A percentile compares a stretch with the other conserved stretches of the same genome.
phyloP scores from a whole-genome alignment of 2,329 filamentous ascomycete species.

The Trichoderma sp. region DNA sequence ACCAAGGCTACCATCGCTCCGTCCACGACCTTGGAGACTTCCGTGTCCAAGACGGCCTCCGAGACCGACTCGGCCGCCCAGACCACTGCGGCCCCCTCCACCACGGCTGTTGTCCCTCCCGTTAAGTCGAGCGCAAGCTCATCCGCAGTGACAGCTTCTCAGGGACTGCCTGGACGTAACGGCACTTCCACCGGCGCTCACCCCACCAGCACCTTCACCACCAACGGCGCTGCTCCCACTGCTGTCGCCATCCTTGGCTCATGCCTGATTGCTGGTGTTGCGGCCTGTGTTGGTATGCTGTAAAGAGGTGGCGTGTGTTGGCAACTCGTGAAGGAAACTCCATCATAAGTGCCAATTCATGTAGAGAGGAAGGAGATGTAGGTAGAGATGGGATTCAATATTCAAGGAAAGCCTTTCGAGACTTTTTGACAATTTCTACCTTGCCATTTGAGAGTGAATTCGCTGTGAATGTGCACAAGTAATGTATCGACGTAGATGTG shows the following conservation, averaged over 20 bases:
- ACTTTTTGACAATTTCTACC: not conserved
- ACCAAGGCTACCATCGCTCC: not conserved
- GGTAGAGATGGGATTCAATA: not conserved
- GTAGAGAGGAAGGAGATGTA: not conserved
- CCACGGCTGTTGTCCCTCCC: not conserved
- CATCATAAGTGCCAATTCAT: not conserved
- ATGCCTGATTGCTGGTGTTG: slow-evolving; percentile 32
- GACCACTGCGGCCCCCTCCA: not conserved
- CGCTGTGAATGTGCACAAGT: not conserved
- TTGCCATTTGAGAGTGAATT: not conserved
- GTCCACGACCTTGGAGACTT: slow-evolving; percentile 10
- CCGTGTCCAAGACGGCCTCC: not conserved
- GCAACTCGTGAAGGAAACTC: not conserved
- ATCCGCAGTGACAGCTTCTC: not conserved
- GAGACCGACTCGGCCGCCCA: not conserved
- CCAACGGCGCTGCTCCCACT: slow-evolving; percentile 28
- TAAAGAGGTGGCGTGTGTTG: slow-evolving; percentile 20
- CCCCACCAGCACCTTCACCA: not conserved
- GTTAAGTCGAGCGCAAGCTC: not conserved
- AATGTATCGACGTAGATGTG: not conserved
- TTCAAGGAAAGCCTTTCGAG: not conserved
- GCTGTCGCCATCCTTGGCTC: slow-evolving; percentile 30
- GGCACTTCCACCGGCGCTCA: not conserved
- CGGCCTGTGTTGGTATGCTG: slow-evolving; percentile 32
- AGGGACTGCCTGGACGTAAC: not conserved